A percentile compares a stretch with the other conserved stretches of the same genome.
phyloP scores from a whole-genome alignment of 192 early-diverging fungal species.

The Rhizoclosmatium globosum region DNA sequence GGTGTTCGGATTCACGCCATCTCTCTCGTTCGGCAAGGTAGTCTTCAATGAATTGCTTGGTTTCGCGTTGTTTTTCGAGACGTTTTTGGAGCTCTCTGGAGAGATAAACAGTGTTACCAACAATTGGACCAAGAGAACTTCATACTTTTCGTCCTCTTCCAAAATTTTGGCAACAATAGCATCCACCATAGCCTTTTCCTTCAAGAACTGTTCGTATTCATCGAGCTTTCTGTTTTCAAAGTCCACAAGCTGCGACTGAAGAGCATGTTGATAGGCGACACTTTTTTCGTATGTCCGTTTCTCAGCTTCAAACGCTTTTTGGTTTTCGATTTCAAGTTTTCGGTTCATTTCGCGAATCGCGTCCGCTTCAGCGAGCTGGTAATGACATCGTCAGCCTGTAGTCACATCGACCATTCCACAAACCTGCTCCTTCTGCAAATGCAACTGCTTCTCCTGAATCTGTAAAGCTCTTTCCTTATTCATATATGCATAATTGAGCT shows the following conservation, averaged over 20 bases:
- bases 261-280: constrained; percentile 53
- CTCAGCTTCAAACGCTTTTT: constrained; percentile 53
- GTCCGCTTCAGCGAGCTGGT: constrained; percentile 36
- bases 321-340: constrained; percentile 44
- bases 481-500: constrained; percentile 70
- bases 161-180: constrained; percentile 59
- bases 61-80: constrained; percentile 64
- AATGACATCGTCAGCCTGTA: neutral
- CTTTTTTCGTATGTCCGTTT: constrained; percentile 47
- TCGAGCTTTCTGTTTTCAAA: constrained; percentile 50
- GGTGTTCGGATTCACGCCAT: constrained; percentile 52
- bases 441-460: constrained; percentile 58
- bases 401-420: neutral
- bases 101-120: neutral
- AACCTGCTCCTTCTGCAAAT: constrained; percentile 41
- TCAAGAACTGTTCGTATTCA: constrained; percentile 65
- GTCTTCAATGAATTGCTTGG: constrained; percentile 63
- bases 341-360: constrained; percentile 50
- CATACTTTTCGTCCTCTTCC: constrained; percentile 62
- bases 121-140: neutral
- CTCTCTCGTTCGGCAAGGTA: constrained; percentile 56
- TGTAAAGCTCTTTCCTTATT: constrained; percentile 67
- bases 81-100: constrained; percentile 53
- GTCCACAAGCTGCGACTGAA: constrained; percentile 61
- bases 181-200: constrained; percentile 71